Conservation (phyloP, 805 yeast genomes). For the Cyberlindnera veronae region DNA sequence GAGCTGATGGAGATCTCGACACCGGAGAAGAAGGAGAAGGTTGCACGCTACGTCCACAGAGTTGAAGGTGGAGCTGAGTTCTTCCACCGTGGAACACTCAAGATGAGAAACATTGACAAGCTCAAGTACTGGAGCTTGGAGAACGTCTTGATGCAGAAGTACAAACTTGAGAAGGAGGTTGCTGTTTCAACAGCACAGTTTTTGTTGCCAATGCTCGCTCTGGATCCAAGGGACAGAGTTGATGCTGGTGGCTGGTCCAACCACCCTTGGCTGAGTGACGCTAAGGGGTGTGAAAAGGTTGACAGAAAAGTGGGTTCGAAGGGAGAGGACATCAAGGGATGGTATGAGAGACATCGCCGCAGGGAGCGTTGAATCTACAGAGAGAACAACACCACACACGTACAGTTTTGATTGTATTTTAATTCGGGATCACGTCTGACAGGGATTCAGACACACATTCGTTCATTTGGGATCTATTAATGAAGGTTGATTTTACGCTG, state of each 20-base stretch:
- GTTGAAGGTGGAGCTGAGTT: conserved; percentile 44
- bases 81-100: conserved; percentile 39
- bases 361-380: too few relatives aligned
- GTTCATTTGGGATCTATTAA: too few relatives aligned
- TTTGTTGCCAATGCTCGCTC: conserved; percentile 46
- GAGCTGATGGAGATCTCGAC: conserved; percentile 34
- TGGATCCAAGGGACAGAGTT: conserved; percentile 45
- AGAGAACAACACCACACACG: too few relatives aligned
- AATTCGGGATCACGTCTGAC: too few relatives aligned
- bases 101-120: conserved; percentile 59
- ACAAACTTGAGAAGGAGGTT: conserved; percentile 54
- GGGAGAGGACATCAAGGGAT: conserved; percentile 30
- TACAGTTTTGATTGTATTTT: too few relatives aligned
- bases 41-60: conserved; percentile 32
- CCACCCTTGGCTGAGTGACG: conserved; percentile 46
- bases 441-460: too few relatives aligned
- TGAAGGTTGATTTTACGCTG: too few relatives aligned
- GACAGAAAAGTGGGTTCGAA: conserved; percentile 22
- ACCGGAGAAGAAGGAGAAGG: conserved; percentile 34
- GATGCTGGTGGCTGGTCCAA: conserved; percentile 52
- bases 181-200: conserved; percentile 48
- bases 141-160: conserved; percentile 71
- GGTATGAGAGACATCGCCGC: conserved; percentile 15
- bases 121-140: conserved; percentile 75
- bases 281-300: conserved; percentile 11